Evolutionary conservation across 805 yeast species (phyloP).

Genomic region (Suhomyces canberraensis): DNA sequence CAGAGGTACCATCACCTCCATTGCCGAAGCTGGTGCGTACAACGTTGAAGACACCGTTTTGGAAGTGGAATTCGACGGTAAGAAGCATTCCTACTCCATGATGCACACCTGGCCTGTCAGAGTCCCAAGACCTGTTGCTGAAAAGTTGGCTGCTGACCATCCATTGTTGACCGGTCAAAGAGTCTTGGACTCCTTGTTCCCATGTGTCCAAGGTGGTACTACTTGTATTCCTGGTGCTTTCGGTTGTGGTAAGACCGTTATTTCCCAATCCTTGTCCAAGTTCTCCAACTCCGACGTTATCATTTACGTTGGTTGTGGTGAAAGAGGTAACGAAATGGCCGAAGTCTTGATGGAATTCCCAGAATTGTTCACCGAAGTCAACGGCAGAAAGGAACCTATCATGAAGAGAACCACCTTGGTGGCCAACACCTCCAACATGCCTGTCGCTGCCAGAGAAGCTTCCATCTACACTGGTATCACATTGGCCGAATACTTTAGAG

Average conservation of each 20-base stretch:
- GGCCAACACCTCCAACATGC: conserved; percentile 99
- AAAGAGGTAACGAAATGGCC: conserved; percentile 86
- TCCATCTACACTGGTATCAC: conserved; percentile 99
- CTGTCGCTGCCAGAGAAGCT: conserved; percentile 99
- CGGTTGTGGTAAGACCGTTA: conserved; percentile 98
- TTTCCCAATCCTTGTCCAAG: conserved; percentile 95
- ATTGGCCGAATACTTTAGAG: conserved; percentile 98
- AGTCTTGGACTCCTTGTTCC: conserved; percentile 95
- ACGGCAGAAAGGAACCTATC: conserved; percentile 95
- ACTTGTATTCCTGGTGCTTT: conserved; percentile 99
- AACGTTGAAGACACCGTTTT: conserved; percentile 83
- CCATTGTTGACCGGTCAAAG: conserved; percentile 98
- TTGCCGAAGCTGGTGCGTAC: conserved; percentile 89
- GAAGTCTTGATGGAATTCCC: conserved; percentile 99
- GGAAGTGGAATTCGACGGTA: conserved; percentile 94
- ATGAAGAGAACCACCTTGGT: conserved; percentile 98
- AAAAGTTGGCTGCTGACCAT: conserved; percentile 86
- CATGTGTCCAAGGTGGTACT: conserved; percentile 99
- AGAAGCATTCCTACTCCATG: conserved; percentile 78
- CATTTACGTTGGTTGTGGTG: conserved; percentile 75
- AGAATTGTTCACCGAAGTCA: conserved; percentile 84
- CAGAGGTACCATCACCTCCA: conserved; percentile 89
- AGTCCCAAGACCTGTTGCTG: conserved; percentile 98
- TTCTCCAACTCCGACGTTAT: conserved; percentile 97
- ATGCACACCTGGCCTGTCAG: conserved; percentile 99